A percentile compares a stretch with the other conserved stretches of the same genome.
phyloP scores from a whole-genome alignment of 768 basidiomycete genomes.

The Antrodiella citrinella region DNA sequence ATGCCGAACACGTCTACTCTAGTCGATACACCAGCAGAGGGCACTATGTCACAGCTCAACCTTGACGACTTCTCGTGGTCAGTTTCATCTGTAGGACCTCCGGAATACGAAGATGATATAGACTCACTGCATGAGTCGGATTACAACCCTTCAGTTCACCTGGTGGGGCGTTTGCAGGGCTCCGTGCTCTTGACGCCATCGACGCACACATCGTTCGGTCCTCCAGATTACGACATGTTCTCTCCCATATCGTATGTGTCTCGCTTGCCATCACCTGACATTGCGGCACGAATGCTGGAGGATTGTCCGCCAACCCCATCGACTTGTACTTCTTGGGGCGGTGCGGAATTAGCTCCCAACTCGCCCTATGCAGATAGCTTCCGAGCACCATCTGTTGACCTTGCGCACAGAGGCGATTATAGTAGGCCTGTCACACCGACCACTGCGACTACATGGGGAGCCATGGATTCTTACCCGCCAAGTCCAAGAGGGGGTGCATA shows the following conservation, averaged over 20 bases:
- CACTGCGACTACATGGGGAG: constrained; percentile 44
- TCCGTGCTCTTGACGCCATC: constrained; percentile 50
- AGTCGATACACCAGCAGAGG: constrained; percentile 15
- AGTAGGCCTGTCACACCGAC: constrained; percentile 35
- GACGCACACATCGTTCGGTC: constrained; percentile 48
- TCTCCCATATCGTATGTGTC: constrained; percentile 28
- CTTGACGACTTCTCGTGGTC: constrained; percentile 67
- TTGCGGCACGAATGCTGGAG: constrained; percentile 47
- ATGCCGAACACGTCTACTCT: constrained; percentile 34
- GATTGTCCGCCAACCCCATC: constrained; percentile 44
- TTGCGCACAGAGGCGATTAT: constrained; percentile 28
- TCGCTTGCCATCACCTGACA: constrained; percentile 48
- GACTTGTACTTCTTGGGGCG: constrained; percentile 41
- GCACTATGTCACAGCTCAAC: constrained; percentile 39
- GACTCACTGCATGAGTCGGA: constrained; percentile 31
- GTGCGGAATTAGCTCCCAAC: constrained; percentile 28
- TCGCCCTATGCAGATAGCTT: constrained; percentile 19
- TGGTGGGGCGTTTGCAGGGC: constrained; percentile 44
- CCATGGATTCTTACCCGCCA: constrained; percentile 33
- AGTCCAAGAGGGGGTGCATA: constrained; percentile 18
- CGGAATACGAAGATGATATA: constrained; percentile 30
- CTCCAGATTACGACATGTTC: constrained; percentile 38
- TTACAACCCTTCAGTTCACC: constrained; percentile 44
- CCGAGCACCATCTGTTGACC: constrained; percentile 29
- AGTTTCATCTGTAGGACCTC: constrained; percentile 59